Conservation (phyloP, 2,329 filamentous ascomycete genomes). For the Hirsutella thompsonii region DNA sequence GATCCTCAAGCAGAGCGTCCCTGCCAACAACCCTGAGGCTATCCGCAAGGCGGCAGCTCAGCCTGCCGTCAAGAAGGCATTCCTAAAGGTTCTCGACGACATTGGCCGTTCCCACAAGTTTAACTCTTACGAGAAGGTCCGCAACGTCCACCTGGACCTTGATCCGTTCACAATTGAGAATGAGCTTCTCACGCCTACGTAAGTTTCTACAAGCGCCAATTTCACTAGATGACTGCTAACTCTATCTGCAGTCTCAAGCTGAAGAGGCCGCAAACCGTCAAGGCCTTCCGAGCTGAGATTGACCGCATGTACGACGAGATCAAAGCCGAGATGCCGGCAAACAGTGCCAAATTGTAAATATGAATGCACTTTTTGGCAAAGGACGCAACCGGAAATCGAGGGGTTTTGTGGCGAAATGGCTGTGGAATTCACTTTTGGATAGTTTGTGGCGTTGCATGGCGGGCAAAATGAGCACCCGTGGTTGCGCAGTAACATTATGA, state of each 20-base stretch:
- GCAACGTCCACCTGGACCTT: constrained; percentile 58
- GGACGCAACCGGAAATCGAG: not conserved
- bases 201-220: constrained; percentile 27
- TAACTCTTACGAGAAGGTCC: constrained; percentile 79
- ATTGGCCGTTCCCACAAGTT: constrained; percentile 78
- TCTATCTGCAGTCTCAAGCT: constrained; percentile 37
- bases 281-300: constrained; percentile 38
- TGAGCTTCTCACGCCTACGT: constrained; percentile 79
- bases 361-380: constrained; percentile 4
- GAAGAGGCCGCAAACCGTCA: constrained; percentile 43
- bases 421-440: no score
- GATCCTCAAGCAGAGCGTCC: constrained; percentile 56
- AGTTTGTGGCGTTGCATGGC: no score
- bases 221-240: constrained; percentile 7
- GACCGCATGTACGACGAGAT: constrained; percentile 45
- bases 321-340: constrained; percentile 19
- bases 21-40: constrained; percentile 49
- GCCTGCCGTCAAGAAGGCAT: constrained; percentile 57
- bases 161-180: constrained; percentile 94
- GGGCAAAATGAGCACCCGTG: no score
- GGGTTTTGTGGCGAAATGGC: no score
- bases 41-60: constrained; percentile 56
- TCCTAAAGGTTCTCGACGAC: constrained; percentile 65
- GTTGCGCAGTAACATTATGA: no score
- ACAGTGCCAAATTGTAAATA: constrained; percentile 31